Base-by-base conservation (phyloP, 805 yeast species). In the Saccharomycopsis sp. region DNA sequence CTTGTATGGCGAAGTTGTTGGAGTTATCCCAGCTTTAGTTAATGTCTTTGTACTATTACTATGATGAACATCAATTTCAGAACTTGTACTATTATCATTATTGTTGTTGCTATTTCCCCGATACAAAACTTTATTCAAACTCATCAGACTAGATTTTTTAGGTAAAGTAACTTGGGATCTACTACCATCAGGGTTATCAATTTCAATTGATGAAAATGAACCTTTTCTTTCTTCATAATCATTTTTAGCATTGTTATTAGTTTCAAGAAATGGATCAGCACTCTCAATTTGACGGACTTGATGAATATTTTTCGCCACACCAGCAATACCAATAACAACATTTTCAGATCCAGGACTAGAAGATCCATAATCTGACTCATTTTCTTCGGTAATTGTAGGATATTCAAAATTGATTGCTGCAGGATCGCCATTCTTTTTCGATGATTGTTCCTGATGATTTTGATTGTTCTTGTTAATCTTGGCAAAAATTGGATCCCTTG, bases 401-500 rank as follows among this genome's bases (percentile, higher is more conserved):
- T 27, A 32, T 13, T 40, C 24, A 9, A 4, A 6, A 14, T 13
- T 35, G 7, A 6, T 5, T 35, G 38, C 6, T 14, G 13, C 23
- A 19, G 23, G 6, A 4, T 27, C 29, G 4, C 5, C 7, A 5
- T 16, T 37, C 7, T 37, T 37, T 23, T 13, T n/a, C 9, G 7
- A 7, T 8, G n/a, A 32, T 32, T 32, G 7, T 7, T 14, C n/a
- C 7, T 7, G 38, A n/a, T 22, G 24, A 35, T 35, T 11, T 19
- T 21, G 28, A 23, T 23, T 33, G 4, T 19, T 26, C n/a, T 37
- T 43, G 27, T 34, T 39, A 13, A 49, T 39, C 14, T 46, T 49
- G 23, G 52, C 47, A 43, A 49, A 49, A 14, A 49, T 49, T 4
- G 52, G 52, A 35, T 49, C 52, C 23, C 40, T 43, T 4, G 52